A percentile compares a stretch with the other conserved stretches of the same genome.
These are phyloP conservation scores for Cryptosporidium baileyi DNA, from an alignment of 169 alveolate species.

Conservation along the genomic window DNA sequence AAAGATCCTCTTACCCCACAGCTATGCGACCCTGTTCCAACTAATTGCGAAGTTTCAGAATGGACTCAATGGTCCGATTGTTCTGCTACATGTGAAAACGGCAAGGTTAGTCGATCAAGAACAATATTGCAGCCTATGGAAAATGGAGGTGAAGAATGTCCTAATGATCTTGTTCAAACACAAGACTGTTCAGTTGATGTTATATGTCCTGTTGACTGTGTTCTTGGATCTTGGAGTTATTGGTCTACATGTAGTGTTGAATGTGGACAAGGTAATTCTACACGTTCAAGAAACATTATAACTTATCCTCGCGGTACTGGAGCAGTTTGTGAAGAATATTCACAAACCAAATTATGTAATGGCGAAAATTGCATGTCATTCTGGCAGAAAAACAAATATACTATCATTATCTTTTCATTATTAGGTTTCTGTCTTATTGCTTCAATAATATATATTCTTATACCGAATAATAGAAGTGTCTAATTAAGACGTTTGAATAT, in stretches of 20 bases:
- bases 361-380: conserved; percentile 39
- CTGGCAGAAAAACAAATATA: conserved; percentile 48
- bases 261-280: conserved; percentile 73
- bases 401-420: neutral
- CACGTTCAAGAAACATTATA: conserved; percentile 52
- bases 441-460: conserved; percentile 30
- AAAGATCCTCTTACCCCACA: conserved; percentile 32
- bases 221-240: conserved; percentile 72
- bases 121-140: conserved; percentile 49
- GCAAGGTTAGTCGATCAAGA: conserved; percentile 66
- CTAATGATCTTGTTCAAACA: conserved; percentile 25
- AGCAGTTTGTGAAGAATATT: conserved; percentile 12
- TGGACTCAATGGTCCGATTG: conserved; percentile 76
- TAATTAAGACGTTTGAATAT: neutral
- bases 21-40: conserved; percentile 71
- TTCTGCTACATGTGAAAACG: conserved; percentile 73
- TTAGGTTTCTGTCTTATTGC: neutral
- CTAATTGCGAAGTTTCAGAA: conserved; percentile 73
- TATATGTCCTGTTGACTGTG: conserved; percentile 75
- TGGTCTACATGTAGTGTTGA: conserved; percentile 75
- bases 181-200: conserved; percentile 66
- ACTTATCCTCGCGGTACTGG: conserved; percentile 51
- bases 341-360: conserved; percentile 24
- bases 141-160: conserved; percentile 72
- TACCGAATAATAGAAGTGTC: neutral